phyloP scores from a whole-genome alignment of 768 basidiomycete species.

The Mycena amicta region DNA sequence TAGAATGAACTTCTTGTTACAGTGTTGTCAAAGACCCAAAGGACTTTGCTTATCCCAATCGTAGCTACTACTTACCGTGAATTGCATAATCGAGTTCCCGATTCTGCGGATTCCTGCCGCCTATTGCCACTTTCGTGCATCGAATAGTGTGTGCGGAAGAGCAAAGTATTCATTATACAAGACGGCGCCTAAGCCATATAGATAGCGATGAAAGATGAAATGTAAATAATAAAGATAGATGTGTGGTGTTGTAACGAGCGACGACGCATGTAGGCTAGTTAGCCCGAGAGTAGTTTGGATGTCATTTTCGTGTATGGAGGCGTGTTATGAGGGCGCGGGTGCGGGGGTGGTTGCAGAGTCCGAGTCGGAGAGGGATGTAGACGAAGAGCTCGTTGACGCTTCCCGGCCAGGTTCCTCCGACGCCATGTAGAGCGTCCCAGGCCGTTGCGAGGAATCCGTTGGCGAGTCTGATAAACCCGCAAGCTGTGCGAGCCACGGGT shows the following conservation, averaged over 20 bases:
- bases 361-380: neutral
- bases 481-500: constrained; percentile 16
- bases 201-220: neutral
- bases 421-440: neutral
- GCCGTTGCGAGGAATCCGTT: neutral
- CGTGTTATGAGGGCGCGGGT: neutral
- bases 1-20: too few species aligned
- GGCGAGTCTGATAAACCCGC: neutral
- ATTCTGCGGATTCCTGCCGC: too few species aligned
- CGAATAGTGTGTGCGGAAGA: too few species aligned
- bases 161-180: too few species aligned
- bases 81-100: too few species aligned
- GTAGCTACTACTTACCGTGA: too few species aligned
- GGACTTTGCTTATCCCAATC: too few species aligned
- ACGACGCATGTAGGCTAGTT: neutral
- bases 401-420: neutral
- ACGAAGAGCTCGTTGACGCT: neutral
- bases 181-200: too few species aligned
- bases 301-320: too few species aligned
- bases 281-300: neutral
- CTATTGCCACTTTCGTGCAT: too few species aligned
- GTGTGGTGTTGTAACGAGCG: neutral
- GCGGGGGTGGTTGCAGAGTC: neutral
- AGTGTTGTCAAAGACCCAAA: too few species aligned
- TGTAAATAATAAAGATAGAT: neutral